phyloP scores from a whole-genome alignment of 208 protist genomes.

The Leishmania arabica region DNA sequence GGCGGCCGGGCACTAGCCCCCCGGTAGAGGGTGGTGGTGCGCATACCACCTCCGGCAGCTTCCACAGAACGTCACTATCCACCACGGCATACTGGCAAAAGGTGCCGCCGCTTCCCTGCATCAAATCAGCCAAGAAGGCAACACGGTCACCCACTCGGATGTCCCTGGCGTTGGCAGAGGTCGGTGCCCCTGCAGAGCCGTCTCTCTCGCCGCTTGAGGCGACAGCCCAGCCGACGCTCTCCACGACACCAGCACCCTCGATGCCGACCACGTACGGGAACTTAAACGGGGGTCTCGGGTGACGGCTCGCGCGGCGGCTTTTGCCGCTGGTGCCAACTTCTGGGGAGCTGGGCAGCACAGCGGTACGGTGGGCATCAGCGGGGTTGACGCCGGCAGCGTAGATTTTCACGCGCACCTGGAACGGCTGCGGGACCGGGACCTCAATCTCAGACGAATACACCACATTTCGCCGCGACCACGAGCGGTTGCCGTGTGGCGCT shows the following conservation, averaged over 20 bases:
- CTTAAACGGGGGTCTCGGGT: constrained; percentile 31
- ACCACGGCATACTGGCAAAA: constrained; percentile 78
- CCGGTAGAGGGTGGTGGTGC: constrained; percentile 6
- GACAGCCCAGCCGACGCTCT: constrained; percentile 64
- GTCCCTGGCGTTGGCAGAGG: constrained; percentile 8
- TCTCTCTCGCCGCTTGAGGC: neutral
- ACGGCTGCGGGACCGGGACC: constrained; percentile 43
- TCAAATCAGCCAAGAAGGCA: constrained; percentile 59
- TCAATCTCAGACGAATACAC: constrained; percentile 39
- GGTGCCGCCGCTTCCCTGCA: constrained; percentile 40
- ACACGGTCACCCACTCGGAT: constrained; percentile 67
- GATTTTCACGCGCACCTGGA: constrained; percentile 67
- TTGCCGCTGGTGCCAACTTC: constrained; percentile 1
- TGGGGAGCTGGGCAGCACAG: constrained; percentile 5
- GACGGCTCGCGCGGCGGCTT: constrained; percentile 16
- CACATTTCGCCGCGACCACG: constrained; percentile 39
- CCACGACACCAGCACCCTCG: constrained; percentile 70
- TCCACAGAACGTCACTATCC: constrained; percentile 45
- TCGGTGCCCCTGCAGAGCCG: neutral
- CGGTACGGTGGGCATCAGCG: constrained; percentile 48
- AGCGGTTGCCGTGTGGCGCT: constrained; percentile 4
- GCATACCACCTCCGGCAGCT: constrained; percentile 39
- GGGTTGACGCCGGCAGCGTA: constrained; percentile 74
- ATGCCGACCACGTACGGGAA: constrained; percentile 67
- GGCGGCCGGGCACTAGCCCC: constrained; percentile 8